Evolutionary conservation across 345 rosid species (phyloP).

Genomic region (Acer negundo): DNA sequence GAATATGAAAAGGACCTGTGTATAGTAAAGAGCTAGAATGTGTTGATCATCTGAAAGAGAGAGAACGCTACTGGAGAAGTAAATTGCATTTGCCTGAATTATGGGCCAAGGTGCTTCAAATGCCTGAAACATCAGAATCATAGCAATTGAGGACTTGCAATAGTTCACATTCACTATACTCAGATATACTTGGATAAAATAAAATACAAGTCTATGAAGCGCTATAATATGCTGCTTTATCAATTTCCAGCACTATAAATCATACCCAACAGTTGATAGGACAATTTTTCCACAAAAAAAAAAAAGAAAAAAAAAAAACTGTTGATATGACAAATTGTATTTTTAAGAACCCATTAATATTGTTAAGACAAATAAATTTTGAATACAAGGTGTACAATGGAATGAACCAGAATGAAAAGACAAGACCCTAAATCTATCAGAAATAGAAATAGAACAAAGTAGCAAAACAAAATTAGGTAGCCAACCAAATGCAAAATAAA

Average conservation of each 20-base stretch:
- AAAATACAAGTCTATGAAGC: not conserved
- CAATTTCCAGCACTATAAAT: not conserved
- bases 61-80: slow-evolving; percentile 77
- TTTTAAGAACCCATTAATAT: not conserved
- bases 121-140: slow-evolving; percentile 52
- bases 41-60: slow-evolving; percentile 84
- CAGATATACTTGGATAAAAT: not conserved
- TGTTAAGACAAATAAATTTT: not conserved
- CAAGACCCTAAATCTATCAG: not conserved
- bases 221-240: not conserved
- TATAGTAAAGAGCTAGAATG: slow-evolving; percentile 57
- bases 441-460: not conserved
- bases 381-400: not conserved
- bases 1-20: slow-evolving; percentile 56
- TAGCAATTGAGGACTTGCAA: slow-evolving; percentile 13
- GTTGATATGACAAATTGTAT: not conserved
- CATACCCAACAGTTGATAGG: not conserved
- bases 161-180: not conserved
- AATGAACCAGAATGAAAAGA: not conserved
- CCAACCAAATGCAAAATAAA: not conserved
- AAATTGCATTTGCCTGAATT: slow-evolving; percentile 92
- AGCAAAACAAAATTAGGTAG: not conserved
- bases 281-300: not conserved
- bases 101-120: slow-evolving; percentile 93
- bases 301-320: too few species aligned